A percentile compares a stretch with the other conserved stretches of the same genome.
These are phyloP conservation scores for Seiridium unicorne DNA, from an alignment of 2,329 filamentous ascomycete genomes.

Conservation along the genomic window DNA sequence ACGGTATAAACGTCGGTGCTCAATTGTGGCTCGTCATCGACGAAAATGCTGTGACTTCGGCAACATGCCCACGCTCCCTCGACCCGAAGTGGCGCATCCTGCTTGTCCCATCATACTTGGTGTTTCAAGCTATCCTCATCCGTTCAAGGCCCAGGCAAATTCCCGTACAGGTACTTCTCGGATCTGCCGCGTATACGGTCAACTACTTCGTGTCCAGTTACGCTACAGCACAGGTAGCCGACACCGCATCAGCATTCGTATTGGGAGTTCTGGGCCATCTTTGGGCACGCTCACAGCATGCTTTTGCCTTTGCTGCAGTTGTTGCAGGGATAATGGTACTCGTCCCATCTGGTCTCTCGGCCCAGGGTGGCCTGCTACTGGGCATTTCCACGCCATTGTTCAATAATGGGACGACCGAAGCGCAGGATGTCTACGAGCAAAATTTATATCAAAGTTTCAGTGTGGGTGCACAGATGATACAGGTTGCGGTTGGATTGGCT, in stretches of 20 bases:
- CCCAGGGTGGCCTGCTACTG: conserved; percentile 9
- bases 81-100: conserved; percentile 53
- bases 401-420: conserved; percentile 7
- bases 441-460: conserved; percentile 38
- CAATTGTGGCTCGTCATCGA: conserved; percentile 44
- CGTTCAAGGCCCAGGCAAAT: conserved; percentile 11
- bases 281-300: conserved; percentile 13
- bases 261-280: conserved; percentile 13
- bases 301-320: conserved; percentile 11
- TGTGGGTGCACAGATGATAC: conserved; percentile 49
- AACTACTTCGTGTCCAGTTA: conserved; percentile 16
- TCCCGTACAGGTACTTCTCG: conserved; percentile 13
- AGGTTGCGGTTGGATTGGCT: conserved; percentile 52
- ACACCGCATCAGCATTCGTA: conserved; percentile 12
- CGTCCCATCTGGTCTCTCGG: conserved; percentile 11
- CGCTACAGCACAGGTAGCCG: conserved; percentile 13
- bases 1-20: conserved; percentile 58
- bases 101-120: conserved; percentile 71
- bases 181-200: conserved; percentile 14
- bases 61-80: conserved; percentile 24
- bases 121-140: conserved; percentile 44
- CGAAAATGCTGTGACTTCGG: conserved; percentile 35
- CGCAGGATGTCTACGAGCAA: conserved; percentile 26
- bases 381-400: conserved; percentile 10
- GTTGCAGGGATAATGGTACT: conserved; percentile 13